Evolutionary conservation across 768 basidiomycete species (phyloP), one percentile per base, ranked within the genome.

Genomic region (Pilatotrama ljubarskyi): DNA sequence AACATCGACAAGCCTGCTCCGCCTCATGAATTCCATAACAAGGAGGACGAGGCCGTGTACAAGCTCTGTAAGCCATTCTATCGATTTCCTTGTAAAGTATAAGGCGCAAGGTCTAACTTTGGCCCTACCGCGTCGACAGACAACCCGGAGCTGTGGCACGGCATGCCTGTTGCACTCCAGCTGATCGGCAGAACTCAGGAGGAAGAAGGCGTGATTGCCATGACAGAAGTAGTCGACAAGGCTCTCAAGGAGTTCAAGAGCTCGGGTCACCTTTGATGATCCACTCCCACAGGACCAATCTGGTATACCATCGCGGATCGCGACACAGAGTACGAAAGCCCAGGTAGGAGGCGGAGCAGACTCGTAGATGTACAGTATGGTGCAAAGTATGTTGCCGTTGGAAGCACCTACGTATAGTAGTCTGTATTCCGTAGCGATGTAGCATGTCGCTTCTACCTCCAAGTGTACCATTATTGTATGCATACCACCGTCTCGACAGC

Each of bases 161-260:
- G 76, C 15, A 74, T 77, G n/a, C 82, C 82, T 2, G 73, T 83
- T 6, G 72, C 73, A 15, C 69, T 84, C 44, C 83, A 84, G 67
- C 69, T 83, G 13, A 71, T 80, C 7, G 82, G 82, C 3, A 72
- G 75, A 24, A 77, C 74, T 35, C 71, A 73, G 44, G 82, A 84
- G 65, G 82, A 84, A 52, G 82, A 84, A 66, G 82, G 79, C 0
- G 79, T 84, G 17, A 73, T 84, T 10, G 72, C 69, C 5, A 79
- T 83, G 77, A 75, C 76, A 3, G 79, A 80, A 62, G 68, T 81
- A 5, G 76, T 80, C 13, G 75, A 76, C 25, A 69, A 64, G 3
- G 77, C 78, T 11, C 51, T 78, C 6, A 74, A 71, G 66, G 59
- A 62, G 40, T 38, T 46, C 26, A 51, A 58, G 55, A 32, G 29